These are phyloP conservation scores for Endothia cerciana DNA, from an alignment of 2,329 filamentous ascomycete species.

Conservation along the genomic window DNA sequence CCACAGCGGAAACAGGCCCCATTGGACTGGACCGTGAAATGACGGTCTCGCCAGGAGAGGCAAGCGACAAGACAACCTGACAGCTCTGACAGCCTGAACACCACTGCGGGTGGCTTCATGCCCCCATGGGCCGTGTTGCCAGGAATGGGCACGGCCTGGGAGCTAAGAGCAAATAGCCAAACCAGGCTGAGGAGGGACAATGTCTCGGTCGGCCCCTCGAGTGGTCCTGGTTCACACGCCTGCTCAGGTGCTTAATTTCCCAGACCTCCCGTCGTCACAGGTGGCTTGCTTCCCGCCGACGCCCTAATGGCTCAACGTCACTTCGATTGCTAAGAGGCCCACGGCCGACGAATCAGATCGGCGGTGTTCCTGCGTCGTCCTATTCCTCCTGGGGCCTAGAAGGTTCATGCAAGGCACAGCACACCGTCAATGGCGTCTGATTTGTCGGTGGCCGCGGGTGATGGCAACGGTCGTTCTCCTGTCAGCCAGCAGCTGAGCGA, in stretches of 20 bases:
- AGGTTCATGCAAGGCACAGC: conserved; percentile 4
- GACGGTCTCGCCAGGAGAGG: not conserved
- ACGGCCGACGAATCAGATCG: not conserved
- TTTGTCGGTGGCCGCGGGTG: not conserved
- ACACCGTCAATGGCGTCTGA: conserved; percentile 15
- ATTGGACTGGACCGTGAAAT: not conserved
- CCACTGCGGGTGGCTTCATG: not conserved
- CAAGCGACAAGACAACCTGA: not conserved
- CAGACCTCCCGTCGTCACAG: not conserved
- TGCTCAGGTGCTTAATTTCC: not conserved
- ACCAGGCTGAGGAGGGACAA: not conserved
- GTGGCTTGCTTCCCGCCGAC: conserved; percentile 3
- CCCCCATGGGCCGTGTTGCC: not conserved
- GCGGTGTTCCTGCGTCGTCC: conserved; percentile 7
- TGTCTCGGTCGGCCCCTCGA: conserved; percentile 9
- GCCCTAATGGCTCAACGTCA: not conserved
- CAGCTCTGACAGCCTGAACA: too few species aligned
- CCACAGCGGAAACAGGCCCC: not conserved
- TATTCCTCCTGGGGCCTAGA: not conserved
- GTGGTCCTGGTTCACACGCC: too few species aligned
- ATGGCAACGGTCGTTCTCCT: not conserved
- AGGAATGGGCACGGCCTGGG: not conserved
- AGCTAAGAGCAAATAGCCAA: conserved; percentile 10
- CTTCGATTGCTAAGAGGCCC: not conserved
- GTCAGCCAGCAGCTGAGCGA: conserved; percentile 14